phyloP scores from a whole-genome alignment of 331 rosid genomes.

The Ulmus americana region DNA sequence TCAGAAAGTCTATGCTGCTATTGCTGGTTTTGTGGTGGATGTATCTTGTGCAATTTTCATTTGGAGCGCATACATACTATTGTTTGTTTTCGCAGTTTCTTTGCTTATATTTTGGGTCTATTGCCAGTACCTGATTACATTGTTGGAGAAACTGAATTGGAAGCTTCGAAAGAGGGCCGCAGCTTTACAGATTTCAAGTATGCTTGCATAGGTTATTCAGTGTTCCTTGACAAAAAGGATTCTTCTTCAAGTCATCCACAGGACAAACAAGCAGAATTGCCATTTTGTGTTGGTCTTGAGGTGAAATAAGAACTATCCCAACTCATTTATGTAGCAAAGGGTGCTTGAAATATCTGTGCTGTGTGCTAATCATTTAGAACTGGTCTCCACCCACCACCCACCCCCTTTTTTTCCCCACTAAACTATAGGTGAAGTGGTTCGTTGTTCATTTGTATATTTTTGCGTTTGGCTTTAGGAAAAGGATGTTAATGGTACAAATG shows the following conservation, averaged over 20 bases:
- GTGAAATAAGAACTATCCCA: constrained; percentile 29
- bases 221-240: constrained; percentile 58
- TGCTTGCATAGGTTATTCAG: constrained; percentile 85
- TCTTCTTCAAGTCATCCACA: constrained; percentile 41
- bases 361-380: not conserved
- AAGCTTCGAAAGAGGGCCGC: constrained; percentile 70
- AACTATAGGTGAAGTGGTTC: too few relatives aligned
- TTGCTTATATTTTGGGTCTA: constrained; percentile 20
- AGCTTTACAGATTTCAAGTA: constrained; percentile 71
- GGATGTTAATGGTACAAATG: not conserved
- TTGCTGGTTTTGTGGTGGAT: not conserved
- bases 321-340: constrained; percentile 3
- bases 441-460: not conserved
- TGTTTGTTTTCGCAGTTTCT: not conserved
- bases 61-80: not conserved
- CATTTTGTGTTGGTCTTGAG: constrained; percentile 86
- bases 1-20: not conserved
- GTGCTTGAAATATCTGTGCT: not conserved
- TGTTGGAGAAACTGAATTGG: constrained; percentile 73
- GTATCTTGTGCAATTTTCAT: not conserved
- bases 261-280: constrained; percentile 63
- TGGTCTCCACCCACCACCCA: too few relatives aligned
- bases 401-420: not conserved
- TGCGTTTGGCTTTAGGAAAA: not conserved
- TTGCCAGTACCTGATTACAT: constrained; percentile 61